Percentiles rank a stretch among this genome's conserved stretches.
Conservation (phyloP, 2,329 filamentous ascomycete genomes). For the Botrytis squamosa region DNA sequence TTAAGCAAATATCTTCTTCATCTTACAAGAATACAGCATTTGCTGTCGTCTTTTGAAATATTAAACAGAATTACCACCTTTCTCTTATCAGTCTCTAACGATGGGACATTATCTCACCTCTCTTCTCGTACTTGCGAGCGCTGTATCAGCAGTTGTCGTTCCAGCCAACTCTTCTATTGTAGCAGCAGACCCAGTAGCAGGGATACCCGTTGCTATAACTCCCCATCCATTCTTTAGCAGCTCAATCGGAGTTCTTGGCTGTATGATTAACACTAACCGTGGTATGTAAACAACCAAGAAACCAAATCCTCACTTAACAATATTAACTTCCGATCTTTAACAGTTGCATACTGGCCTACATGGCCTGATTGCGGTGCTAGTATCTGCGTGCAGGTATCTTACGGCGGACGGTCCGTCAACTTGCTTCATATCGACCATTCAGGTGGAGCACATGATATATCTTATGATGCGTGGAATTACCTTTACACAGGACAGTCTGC, state of each 20-base stretch:
- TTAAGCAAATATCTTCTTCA: background rate
- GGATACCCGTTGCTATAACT: background rate
- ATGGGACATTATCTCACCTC: background rate
- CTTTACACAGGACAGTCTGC: constrained; percentile 7
- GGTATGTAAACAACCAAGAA: background rate
- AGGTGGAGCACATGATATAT: constrained; percentile 8
- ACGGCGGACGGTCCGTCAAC: background rate
- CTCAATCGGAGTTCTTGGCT: constrained; percentile 10
- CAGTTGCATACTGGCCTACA: constrained; percentile 11
- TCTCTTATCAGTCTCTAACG: background rate
- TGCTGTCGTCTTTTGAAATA: no score
- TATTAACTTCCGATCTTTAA: background rate
- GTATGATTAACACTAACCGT: constrained; percentile 12
- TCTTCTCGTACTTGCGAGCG: background rate
- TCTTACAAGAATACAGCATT: background rate
- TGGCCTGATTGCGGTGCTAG: background rate
- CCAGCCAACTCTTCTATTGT: background rate
- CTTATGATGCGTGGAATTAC: constrained; percentile 16
- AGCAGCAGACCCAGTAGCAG: background rate
- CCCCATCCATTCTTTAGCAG: constrained; percentile 5
- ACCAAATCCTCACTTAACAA: background rate
- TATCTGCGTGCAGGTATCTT: constrained; percentile 10
- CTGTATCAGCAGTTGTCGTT: background rate
- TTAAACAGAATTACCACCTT: background rate
- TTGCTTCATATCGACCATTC: constrained; percentile 11